Conservation (phyloP, 371 early-diverging fungal species). For the Mortierella sp. region DNA sequence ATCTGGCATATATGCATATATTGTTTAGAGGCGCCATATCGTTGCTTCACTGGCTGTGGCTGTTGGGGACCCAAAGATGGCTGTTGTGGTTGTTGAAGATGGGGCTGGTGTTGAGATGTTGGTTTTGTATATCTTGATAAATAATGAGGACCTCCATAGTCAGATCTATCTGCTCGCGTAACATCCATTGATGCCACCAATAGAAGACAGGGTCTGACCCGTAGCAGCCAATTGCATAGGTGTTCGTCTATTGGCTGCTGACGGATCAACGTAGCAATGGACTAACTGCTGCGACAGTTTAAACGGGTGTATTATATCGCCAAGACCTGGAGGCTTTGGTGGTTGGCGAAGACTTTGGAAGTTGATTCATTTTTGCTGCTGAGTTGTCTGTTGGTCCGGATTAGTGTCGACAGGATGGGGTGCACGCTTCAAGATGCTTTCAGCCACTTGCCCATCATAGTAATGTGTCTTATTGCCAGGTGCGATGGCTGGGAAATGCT, state of each 20-base stretch:
- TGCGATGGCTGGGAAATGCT: conserved; percentile 25
- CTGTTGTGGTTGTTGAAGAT: conserved; percentile 2
- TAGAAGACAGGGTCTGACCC: conserved; percentile 30
- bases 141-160: background rate
- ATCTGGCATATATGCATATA: conserved; percentile 45
- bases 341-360: conserved; percentile 26
- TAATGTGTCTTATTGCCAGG: conserved; percentile 14
- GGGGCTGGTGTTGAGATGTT: conserved; percentile 8
- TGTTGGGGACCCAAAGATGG: background rate
- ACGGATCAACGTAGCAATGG: conserved; percentile 2
- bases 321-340: conserved; percentile 21
- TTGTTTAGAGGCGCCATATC: background rate
- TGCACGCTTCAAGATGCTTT: conserved; percentile 22
- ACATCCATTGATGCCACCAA: conserved; percentile 36
- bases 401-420: conserved; percentile 1
- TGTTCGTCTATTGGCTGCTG: background rate
- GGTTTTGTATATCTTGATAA: background rate
- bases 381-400: background rate
- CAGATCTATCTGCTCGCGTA: conserved; percentile 17
- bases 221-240: conserved; percentile 25
- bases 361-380: conserved; percentile 13
- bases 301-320: background rate
- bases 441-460: background rate
- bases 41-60: background rate
- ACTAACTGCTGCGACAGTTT: background rate